These are phyloP conservation scores for Iberis amara DNA, from an alignment of 441 rosid genomes.

Conservation along the genomic window DNA sequence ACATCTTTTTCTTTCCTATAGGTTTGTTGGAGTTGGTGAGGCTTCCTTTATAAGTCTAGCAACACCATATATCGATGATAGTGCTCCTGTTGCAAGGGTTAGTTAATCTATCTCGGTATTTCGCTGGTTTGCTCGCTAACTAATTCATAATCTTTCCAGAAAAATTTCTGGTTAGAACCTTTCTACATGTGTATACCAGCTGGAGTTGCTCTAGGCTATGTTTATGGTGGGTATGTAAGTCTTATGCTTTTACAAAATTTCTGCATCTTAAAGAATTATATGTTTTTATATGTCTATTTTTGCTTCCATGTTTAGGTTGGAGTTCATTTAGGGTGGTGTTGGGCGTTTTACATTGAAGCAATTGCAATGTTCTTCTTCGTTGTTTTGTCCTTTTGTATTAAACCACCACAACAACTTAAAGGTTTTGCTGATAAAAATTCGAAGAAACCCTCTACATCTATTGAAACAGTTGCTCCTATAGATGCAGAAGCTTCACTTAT, in stretches of 20 bases:
- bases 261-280: not conserved
- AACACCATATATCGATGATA: constrained; percentile 70
- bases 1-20: constrained; percentile 18
- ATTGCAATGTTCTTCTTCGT: constrained; percentile 77
- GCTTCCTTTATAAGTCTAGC: constrained; percentile 82
- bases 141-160: constrained; percentile 33
- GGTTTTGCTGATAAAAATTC: constrained; percentile 45
- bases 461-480: constrained; percentile 34
- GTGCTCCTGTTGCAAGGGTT: constrained; percentile 61
- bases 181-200: constrained; percentile 83
- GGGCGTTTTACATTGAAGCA: constrained; percentile 87
- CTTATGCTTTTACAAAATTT: constrained; percentile 12
- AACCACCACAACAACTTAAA: constrained; percentile 80
- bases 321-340: constrained; percentile 61
- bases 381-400: constrained; percentile 61
- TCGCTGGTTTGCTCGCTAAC: not conserved
- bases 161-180: constrained; percentile 67
- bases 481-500: constrained; percentile 29
- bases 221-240: constrained; percentile 67
- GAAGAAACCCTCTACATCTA: constrained; percentile 32
- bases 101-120: not conserved
- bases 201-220: constrained; percentile 64
- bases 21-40: constrained; percentile 78
- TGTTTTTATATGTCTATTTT: constrained; percentile 9
- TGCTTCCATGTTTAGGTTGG: constrained; percentile 54